Percentiles rank a stretch among this genome's conserved stretches.
phyloP scores from a whole-genome alignment of 192 early-diverging fungal species.

The Coemansia biformis region DNA sequence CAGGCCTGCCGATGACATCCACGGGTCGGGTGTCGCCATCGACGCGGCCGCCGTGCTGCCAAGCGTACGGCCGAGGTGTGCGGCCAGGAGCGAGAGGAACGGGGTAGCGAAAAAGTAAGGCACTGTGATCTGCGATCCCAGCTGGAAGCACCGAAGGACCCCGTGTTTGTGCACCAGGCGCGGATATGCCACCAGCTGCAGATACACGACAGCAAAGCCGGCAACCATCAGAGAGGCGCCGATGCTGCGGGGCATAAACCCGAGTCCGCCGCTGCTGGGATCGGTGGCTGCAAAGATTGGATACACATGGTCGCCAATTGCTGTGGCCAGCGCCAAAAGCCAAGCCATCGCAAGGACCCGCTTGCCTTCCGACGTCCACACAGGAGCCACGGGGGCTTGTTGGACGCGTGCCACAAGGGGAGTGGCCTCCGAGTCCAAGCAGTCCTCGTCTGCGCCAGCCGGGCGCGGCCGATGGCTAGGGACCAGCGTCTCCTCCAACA shows the following conservation, averaged over 20 bases:
- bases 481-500: conserved; percentile 58
- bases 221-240: conserved; percentile 47
- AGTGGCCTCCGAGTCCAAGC: neutral
- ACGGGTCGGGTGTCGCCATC: neutral
- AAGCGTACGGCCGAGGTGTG: neutral
- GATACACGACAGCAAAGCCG: conserved; percentile 36
- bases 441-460: no score
- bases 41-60: neutral
- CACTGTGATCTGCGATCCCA: neutral
- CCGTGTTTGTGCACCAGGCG: conserved; percentile 41
- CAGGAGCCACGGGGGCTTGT: neutral
- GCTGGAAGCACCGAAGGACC: conserved; percentile 4
- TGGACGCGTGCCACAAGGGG: conserved; percentile 7
- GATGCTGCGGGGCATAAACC: conserved; percentile 46
- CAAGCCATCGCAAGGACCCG: conserved; percentile 22
- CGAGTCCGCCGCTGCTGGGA: conserved; percentile 49
- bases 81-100: conserved; percentile 3
- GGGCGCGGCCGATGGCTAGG: neutral
- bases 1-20: neutral
- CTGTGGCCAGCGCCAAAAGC: conserved; percentile 15
- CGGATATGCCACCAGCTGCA: conserved; percentile 53
- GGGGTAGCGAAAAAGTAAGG: conserved; percentile 14
- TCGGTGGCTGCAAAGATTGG: conserved; percentile 44
- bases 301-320: conserved; percentile 31
- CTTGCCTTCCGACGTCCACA: conserved; percentile 17